phyloP scores from a whole-genome alignment of 495 filamentous ascomycete species.

The Clohesyomyces aquaticus region DNA sequence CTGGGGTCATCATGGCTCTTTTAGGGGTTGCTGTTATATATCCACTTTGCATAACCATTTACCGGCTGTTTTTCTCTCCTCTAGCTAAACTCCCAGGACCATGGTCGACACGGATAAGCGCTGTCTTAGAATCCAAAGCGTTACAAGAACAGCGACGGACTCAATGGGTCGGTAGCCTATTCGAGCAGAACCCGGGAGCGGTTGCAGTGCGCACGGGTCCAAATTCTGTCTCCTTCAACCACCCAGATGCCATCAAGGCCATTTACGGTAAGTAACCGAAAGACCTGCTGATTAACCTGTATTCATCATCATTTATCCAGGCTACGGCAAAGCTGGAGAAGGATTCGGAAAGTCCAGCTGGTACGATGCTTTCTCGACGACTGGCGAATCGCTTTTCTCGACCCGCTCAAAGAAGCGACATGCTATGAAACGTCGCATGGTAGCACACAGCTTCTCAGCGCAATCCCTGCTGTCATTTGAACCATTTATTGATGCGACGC shows the following conservation, averaged over 20 bases:
- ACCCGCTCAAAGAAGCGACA: conserved; percentile 36
- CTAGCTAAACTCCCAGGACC: conserved; percentile 37
- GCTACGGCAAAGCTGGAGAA: conserved; percentile 20
- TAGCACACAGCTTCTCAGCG: conserved; percentile 25
- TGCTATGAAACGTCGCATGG: conserved; percentile 33
- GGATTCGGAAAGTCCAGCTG: conserved; percentile 36
- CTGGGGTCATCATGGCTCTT: neutral
- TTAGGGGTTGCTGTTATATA: neutral
- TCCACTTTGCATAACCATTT: conserved; percentile 1
- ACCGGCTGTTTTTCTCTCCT: conserved; percentile 37
- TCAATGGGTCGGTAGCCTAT: conserved; percentile 29
- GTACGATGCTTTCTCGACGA: conserved; percentile 38
- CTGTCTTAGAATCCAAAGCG: conserved; percentile 30
- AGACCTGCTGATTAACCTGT: conserved; percentile 1
- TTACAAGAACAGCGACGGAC: conserved; percentile 26
- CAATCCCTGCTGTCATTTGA: conserved; percentile 32
- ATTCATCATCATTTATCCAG: no score
- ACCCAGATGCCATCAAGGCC: conserved; percentile 37
- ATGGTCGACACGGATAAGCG: conserved; percentile 33
- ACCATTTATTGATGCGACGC: conserved; percentile 29
- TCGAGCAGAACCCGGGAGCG: conserved; percentile 28
- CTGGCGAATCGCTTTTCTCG: conserved; percentile 32
- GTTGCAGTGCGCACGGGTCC: conserved; percentile 34
- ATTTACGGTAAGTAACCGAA: conserved; percentile 32
- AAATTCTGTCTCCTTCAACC: conserved; percentile 35